phyloP scores from a whole-genome alignment of 805 yeast species.

The Myxozyma mucilagina region DNA sequence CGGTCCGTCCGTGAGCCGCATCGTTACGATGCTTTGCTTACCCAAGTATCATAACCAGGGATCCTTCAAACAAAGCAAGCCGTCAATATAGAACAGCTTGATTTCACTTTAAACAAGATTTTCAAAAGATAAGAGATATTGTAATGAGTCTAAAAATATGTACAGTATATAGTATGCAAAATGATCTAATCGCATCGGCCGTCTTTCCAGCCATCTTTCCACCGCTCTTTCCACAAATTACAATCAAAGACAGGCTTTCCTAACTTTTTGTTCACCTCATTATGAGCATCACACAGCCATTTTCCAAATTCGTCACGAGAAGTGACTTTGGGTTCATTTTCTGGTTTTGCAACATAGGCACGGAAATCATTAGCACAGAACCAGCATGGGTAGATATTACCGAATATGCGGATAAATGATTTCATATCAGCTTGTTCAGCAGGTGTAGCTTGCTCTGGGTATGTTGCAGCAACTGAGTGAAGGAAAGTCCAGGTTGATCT shows the following conservation, averaged over 20 bases:
- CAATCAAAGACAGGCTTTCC: conserved; percentile 89
- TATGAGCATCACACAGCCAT: conserved; percentile 96
- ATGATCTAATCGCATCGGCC: conserved; percentile 50
- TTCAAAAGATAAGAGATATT: no score
- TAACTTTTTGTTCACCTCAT: conserved; percentile 81
- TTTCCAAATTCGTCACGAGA: conserved; percentile 74
- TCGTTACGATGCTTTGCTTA: no score
- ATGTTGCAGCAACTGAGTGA: conserved; percentile 86
- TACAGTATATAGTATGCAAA: not conserved
- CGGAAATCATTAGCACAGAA: conserved; percentile 86
- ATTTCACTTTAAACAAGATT: no score
- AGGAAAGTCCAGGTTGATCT: conserved; percentile 88
- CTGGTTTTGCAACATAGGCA: conserved; percentile 53
- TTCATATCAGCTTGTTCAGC: conserved; percentile 70
- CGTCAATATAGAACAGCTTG: no score
- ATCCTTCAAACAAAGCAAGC: no score
- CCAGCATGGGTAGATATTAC: conserved; percentile 89
- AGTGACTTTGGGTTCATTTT: conserved; percentile 45
- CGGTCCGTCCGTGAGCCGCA: no score
- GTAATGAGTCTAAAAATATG: not conserved
- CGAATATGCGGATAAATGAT: conserved; percentile 67
- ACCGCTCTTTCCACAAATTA: conserved; percentile 84
- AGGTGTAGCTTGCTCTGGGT: conserved; percentile 67
- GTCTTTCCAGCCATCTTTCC: conserved; percentile 93
- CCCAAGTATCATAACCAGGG: no score